Conservation (phyloP, 495 filamentous ascomycete species). For the Podospora sp. region DNA sequence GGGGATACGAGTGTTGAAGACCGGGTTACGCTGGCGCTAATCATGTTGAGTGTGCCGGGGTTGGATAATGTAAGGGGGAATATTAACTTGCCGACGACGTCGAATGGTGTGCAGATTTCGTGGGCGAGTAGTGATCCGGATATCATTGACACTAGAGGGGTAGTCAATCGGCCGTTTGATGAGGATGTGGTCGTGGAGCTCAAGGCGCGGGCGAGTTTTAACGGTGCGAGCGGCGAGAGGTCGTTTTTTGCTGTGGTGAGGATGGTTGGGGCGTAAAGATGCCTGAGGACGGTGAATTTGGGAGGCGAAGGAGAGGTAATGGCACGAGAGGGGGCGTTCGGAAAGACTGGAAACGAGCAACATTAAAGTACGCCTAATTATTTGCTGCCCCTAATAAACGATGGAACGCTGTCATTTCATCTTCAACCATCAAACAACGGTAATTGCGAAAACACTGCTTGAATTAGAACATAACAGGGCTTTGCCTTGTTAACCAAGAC, state of each 20-base stretch:
- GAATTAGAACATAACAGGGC: too few relatives aligned
- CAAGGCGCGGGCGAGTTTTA: not conserved
- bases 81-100: not conserved
- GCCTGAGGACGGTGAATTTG: too few relatives aligned
- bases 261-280: too few relatives aligned
- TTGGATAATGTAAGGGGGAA: not conserved
- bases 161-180: not conserved
- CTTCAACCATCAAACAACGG: too few relatives aligned
- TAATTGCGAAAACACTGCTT: too few relatives aligned
- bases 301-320: too few relatives aligned
- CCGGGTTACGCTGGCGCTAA: not conserved
- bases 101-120: not conserved
- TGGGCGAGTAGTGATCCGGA: slow-evolving; percentile 4
- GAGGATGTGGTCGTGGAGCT: slow-evolving; percentile 4
- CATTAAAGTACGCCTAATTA: too few relatives aligned
- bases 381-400: too few relatives aligned
- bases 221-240: not conserved
- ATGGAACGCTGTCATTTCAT: too few relatives aligned
- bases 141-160: not conserved
- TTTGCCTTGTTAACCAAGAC: too few relatives aligned
- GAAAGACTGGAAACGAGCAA: too few relatives aligned
- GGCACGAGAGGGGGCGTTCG: too few relatives aligned
- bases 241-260: not conserved
- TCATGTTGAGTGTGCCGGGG: not conserved
- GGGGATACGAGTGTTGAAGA: not conserved